phyloP scores from a whole-genome alignment of 2,329 filamentous ascomycete species.

The Colletotrichum musicola region DNA sequence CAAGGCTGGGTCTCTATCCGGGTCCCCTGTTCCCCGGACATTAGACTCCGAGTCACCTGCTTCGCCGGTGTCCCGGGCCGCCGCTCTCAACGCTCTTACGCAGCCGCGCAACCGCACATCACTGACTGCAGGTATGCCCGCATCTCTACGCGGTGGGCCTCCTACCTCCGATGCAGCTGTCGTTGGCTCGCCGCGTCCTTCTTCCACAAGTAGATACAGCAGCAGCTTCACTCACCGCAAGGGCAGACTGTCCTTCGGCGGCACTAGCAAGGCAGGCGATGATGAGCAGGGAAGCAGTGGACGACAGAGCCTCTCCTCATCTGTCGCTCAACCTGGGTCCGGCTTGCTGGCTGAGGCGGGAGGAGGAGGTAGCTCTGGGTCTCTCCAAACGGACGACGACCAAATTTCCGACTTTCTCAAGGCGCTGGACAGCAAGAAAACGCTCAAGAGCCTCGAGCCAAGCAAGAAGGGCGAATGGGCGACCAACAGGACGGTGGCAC shows the following conservation, averaged over 20 bases:
- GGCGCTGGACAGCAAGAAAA: conserved; percentile 87
- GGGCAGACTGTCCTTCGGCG: conserved; percentile 81
- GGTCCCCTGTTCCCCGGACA: conserved; percentile 75
- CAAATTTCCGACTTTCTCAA: conserved; percentile 95
- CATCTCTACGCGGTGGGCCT: conserved; percentile 76
- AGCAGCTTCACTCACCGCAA: conserved; percentile 94
- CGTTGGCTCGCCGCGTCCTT: conserved; percentile 83
- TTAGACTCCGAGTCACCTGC: conserved; percentile 65
- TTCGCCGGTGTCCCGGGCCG: conserved; percentile 65
- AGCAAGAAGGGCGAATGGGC: conserved; percentile 76
- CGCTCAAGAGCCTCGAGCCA: conserved; percentile 82
- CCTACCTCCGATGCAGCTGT: conserved; percentile 73
- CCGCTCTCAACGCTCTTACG: conserved; percentile 62
- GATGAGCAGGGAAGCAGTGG: conserved; percentile 85
- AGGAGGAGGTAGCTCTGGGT: conserved; percentile 75
- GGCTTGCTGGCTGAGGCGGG: conserved; percentile 80
- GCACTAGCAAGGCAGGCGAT: conserved; percentile 74
- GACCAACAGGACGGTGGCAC: conserved; percentile 81
- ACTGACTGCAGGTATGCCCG: conserved; percentile 80
- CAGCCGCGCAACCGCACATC: conserved; percentile 78
- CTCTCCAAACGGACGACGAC: conserved; percentile 83
- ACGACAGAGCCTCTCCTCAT: conserved; percentile 80
- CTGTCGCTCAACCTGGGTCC: conserved; percentile 79
- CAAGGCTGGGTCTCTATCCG: conserved; percentile 94
- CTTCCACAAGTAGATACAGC: conserved; percentile 85